Evolutionary conservation across 345 rosid genomes (phyloP).

Genomic region (Nasturtium officinale): DNA sequence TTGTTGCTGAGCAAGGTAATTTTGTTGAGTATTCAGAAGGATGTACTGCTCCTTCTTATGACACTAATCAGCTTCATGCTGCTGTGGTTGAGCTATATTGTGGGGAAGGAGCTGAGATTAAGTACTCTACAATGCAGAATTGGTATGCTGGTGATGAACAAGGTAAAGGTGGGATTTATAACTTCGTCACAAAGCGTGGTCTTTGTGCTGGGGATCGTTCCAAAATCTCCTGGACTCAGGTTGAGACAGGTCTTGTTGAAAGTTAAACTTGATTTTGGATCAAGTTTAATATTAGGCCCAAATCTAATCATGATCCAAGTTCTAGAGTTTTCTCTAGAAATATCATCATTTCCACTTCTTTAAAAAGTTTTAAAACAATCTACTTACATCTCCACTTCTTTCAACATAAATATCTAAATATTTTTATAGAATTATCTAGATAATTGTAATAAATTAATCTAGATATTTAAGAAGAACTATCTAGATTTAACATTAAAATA

Average conservation of each 20-base stretch:
- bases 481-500: too few relatives aligned
- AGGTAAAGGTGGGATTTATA: slow-evolving; percentile 87
- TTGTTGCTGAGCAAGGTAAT: slow-evolving; percentile 87
- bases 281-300: too few relatives aligned
- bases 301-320: too few relatives aligned
- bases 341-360: too few relatives aligned
- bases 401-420: too few relatives aligned
- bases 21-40: slow-evolving; percentile 95
- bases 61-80: slow-evolving; percentile 88
- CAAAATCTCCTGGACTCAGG: slow-evolving; percentile 97
- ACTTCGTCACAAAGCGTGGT: slow-evolving; percentile 93
- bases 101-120: slow-evolving; percentile 78
- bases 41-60: slow-evolving; percentile 94
- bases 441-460: too few relatives aligned
- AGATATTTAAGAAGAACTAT: too few relatives aligned
- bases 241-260: slow-evolving; percentile 98
- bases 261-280: too few relatives aligned
- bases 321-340: too few relatives aligned
- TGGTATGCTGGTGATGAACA: slow-evolving; percentile 95
- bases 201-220: slow-evolving; percentile 79
- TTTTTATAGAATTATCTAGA: too few relatives aligned
- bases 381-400: too few relatives aligned
- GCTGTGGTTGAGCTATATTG: slow-evolving; percentile 96
- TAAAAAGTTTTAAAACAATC: too few relatives aligned
- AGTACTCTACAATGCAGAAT: slow-evolving; percentile 90